These are phyloP conservation scores for Neurospora sp. DNA, from an alignment of 495 filamentous ascomycete genomes.

Conservation along the genomic window DNA sequence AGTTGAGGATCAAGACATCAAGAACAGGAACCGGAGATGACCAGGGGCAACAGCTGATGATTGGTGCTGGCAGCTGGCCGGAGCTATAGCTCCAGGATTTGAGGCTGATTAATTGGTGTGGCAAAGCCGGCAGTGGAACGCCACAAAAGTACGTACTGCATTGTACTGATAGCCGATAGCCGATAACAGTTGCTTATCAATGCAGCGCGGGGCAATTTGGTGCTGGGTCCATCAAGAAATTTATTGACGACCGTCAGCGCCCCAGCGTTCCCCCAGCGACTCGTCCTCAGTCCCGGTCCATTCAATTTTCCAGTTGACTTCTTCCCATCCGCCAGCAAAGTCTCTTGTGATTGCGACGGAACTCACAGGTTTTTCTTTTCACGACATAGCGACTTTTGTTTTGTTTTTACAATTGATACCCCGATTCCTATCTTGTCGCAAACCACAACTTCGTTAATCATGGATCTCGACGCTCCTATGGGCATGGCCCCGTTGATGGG, in stretches of 20 bases:
- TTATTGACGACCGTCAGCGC: slow-evolving; percentile 2
- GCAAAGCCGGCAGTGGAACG: neutral
- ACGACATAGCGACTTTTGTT: neutral
- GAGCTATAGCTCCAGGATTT: neutral
- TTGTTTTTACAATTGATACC: neutral
- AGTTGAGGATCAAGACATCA: neutral
- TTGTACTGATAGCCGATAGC: neutral
- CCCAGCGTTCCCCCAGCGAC: neutral
- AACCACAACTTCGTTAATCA: slow-evolving; percentile 17
- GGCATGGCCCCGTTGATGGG: slow-evolving; percentile 41
- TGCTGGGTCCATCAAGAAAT: slow-evolving; percentile 4
- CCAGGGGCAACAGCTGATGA: neutral
- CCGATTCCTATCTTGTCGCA: neutral
- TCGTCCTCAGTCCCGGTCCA: neutral
- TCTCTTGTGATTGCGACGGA: neutral
- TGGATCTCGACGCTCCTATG: slow-evolving; percentile 60
- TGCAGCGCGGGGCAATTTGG: slow-evolving; percentile 4
- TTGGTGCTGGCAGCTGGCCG: neutral
- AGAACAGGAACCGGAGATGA: neutral
- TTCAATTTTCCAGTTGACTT: neutral
- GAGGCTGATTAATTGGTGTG: neutral
- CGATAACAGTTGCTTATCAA: slow-evolving; percentile 4
- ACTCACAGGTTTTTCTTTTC: neutral
- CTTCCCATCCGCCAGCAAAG: neutral
- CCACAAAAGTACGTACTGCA: neutral